phyloP scores from a whole-genome alignment of 202 grass and related monocot genomes.

The Saccharum hybrid region DNA sequence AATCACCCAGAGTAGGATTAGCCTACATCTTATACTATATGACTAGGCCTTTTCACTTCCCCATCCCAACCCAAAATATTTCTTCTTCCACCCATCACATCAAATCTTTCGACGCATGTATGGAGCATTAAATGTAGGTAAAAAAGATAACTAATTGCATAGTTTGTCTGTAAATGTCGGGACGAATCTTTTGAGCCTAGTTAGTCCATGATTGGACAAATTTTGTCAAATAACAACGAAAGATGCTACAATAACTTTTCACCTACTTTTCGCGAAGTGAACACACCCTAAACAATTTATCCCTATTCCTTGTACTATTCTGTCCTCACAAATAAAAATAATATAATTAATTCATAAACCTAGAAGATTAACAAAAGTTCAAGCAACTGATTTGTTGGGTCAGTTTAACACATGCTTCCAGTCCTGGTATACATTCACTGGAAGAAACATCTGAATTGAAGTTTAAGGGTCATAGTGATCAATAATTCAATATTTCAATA shows the following conservation, averaged over 20 bases:
- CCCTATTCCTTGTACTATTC: background rate
- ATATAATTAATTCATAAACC: background rate
- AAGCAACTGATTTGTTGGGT: slow-evolving; percentile 7
- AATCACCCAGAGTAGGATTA: background rate
- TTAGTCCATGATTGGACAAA: too few relatives aligned
- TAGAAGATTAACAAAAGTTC: slow-evolving; percentile 13
- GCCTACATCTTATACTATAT: slow-evolving; percentile 2
- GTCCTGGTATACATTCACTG: background rate
- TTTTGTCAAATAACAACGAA: too few relatives aligned
- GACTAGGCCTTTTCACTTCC: too few relatives aligned
- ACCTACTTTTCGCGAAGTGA: too few relatives aligned
- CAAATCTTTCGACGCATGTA: too few relatives aligned
- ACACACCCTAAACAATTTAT: background rate
- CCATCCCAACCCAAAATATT: too few relatives aligned
- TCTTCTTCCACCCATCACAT: too few relatives aligned
- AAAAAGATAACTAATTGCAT: too few relatives aligned
- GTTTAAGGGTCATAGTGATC: background rate
- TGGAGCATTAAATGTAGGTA: too few relatives aligned
- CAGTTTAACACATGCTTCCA: slow-evolving; percentile 14
- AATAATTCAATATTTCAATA: background rate
- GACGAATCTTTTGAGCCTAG: too few relatives aligned
- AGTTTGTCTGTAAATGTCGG: too few relatives aligned
- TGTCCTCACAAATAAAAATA: slow-evolving; percentile 5
- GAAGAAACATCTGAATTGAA: background rate
- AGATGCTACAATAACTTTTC: too few relatives aligned